Evolutionary conservation across 768 basidiomycete species (phyloP).

Genomic region (Inosperma sp.): DNA sequence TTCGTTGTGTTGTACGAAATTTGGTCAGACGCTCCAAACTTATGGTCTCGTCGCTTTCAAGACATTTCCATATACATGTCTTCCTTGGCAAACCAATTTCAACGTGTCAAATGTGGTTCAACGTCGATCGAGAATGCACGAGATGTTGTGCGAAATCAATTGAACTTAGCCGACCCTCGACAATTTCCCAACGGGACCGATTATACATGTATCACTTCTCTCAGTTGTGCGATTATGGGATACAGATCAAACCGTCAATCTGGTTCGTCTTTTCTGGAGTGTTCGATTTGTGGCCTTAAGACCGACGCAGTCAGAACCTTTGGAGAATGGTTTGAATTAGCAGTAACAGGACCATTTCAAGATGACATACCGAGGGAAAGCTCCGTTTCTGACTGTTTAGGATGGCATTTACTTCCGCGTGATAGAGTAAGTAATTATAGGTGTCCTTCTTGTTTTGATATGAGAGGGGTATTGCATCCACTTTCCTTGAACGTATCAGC

Average conservation of each 20-base stretch:
- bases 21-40: not conserved
- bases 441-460: too few relatives aligned
- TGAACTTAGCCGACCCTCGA: not conserved
- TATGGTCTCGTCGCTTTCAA: not conserved
- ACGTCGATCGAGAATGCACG: not conserved
- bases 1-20: slow-evolving; percentile 8
- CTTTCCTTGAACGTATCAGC: too few relatives aligned
- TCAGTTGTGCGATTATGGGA: not conserved
- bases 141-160: not conserved
- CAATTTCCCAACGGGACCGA: not conserved
- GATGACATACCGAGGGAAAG: too few relatives aligned
- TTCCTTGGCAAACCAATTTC: not conserved
- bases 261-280: not conserved
- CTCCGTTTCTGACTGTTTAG: too few relatives aligned
- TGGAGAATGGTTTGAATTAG: too few relatives aligned
- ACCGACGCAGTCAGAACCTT: too few relatives aligned
- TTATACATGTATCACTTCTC: not conserved
- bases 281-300: not conserved
- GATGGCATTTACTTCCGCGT: too few relatives aligned
- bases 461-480: too few relatives aligned
- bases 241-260: not conserved
- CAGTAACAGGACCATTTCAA: too few relatives aligned
- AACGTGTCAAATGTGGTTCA: not conserved
- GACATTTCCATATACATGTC: not conserved
- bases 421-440: too few relatives aligned